Conservation (phyloP, 345 rosid species). For the Angophora floribunda region DNA sequence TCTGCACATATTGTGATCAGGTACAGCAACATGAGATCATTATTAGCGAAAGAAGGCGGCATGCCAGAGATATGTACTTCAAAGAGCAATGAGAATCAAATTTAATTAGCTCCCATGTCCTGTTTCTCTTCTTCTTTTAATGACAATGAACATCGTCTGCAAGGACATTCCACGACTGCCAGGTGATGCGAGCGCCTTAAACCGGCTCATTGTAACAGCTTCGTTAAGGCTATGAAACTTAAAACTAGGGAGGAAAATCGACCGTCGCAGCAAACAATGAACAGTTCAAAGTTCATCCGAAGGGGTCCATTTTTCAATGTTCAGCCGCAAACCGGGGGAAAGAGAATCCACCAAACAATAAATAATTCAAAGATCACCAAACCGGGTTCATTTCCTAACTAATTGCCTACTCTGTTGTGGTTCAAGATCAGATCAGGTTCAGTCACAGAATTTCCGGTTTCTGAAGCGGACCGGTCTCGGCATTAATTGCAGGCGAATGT, state of each 20-base stretch:
- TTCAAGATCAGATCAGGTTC: neutral
- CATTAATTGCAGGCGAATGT: neutral
- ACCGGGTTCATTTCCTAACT: neutral
- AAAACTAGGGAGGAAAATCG: neutral
- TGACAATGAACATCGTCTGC: neutral
- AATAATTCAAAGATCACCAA: neutral
- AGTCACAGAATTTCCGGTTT: neutral
- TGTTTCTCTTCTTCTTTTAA: neutral
- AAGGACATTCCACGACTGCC: neutral
- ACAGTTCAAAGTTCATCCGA: neutral
- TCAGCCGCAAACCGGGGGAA: neutral
- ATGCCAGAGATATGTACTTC: neutral
- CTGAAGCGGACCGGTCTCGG: neutral
- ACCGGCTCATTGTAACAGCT: neutral
- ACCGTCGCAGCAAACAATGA: neutral
- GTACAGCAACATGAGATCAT: neutral
- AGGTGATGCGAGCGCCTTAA: neutral
- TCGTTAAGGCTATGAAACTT: neutral
- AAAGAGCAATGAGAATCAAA: neutral
- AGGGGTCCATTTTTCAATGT: neutral
- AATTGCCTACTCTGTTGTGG: neutral
- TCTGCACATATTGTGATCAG: conserved; percentile 11
- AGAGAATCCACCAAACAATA: neutral
- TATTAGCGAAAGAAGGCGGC: neutral
- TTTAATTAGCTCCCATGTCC: neutral